phyloP scores from a whole-genome alignment of 116 monocot genomes.

The Dioscorea cayenensis region DNA sequence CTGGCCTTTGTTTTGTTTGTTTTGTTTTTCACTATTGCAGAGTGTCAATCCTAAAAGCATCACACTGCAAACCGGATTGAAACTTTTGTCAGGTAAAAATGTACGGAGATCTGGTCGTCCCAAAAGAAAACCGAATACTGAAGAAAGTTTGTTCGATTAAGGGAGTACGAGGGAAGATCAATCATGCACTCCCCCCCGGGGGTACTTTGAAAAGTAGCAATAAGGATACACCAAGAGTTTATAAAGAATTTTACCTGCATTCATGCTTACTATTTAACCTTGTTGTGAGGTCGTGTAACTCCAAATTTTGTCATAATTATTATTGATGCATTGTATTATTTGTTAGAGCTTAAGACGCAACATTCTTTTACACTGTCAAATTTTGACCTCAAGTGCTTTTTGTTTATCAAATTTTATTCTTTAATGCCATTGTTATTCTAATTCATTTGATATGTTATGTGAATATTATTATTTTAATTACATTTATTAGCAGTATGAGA shows the following conservation, averaged over 20 bases:
- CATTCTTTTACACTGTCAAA: too few species aligned
- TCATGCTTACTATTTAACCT: too few species aligned
- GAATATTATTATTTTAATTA: too few species aligned
- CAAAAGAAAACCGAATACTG: constrained; percentile 25
- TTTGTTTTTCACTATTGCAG: constrained; percentile 29
- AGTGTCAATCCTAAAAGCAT: constrained; percentile 49
- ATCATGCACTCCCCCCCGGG: background rate
- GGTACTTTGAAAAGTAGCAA: too few species aligned
- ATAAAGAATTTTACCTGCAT: background rate
- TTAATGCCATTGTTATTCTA: too few species aligned
- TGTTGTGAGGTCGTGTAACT: background rate
- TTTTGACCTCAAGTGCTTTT: too few species aligned
- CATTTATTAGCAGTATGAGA: too few species aligned
- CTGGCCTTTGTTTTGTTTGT: background rate
- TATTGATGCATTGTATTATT: background rate
- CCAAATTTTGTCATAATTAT: background rate
- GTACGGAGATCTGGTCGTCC: constrained; percentile 60
- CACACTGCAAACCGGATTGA: constrained; percentile 55
- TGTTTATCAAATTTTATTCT: too few species aligned
- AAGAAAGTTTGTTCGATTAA: constrained; percentile 10
- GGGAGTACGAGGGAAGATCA: background rate
- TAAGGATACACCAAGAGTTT: background rate
- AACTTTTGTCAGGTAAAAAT: constrained; percentile 63
- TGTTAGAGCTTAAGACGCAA: background rate
- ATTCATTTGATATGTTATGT: too few species aligned